These are phyloP conservation scores for Pyricularia grisea DNA, from an alignment of 2,329 filamentous ascomycete genomes.

Conservation along the genomic window DNA sequence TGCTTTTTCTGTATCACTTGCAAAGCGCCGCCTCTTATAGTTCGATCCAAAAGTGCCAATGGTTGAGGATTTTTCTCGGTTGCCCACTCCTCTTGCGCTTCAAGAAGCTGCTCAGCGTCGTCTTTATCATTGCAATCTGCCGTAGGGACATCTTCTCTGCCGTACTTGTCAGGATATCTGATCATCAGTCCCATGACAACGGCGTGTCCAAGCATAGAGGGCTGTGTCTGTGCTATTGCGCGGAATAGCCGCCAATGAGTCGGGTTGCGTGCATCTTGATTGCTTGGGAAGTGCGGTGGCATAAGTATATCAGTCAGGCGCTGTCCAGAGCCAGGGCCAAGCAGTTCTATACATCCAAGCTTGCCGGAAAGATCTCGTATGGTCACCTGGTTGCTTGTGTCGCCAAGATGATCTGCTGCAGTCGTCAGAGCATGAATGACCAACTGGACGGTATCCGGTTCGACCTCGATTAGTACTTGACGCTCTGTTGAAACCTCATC, in stretches of 20 bases:
- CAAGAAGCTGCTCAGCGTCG: conserved; percentile 1
- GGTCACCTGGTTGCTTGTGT: conserved; percentile 45
- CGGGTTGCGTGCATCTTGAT: neutral
- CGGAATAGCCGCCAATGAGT: neutral
- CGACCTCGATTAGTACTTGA: conserved; percentile 3
- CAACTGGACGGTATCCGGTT: conserved; percentile 26
- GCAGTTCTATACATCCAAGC: conserved; percentile 2
- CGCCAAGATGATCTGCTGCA: conserved; percentile 35
- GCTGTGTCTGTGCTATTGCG: neutral
- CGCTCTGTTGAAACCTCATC: neutral
- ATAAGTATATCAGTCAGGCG: neutral
- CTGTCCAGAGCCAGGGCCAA: neutral
- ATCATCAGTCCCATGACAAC: neutral
- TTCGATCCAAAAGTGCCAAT: neutral
- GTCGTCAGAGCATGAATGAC: conserved; percentile 56
- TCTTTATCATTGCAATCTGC: neutral
- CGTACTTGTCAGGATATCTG: neutral
- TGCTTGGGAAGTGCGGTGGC: neutral
- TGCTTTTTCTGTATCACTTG: neutral
- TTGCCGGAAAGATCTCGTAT: conserved; percentile 8
- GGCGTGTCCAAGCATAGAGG: neutral
- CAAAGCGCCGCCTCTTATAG: neutral
- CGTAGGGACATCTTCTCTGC: neutral
- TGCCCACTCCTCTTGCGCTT: neutral
- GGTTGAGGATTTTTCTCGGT: neutral